Evolutionary conservation across 164 flowering plant genomes (phyloP).

Genomic region (Liriodendron chinense): DNA sequence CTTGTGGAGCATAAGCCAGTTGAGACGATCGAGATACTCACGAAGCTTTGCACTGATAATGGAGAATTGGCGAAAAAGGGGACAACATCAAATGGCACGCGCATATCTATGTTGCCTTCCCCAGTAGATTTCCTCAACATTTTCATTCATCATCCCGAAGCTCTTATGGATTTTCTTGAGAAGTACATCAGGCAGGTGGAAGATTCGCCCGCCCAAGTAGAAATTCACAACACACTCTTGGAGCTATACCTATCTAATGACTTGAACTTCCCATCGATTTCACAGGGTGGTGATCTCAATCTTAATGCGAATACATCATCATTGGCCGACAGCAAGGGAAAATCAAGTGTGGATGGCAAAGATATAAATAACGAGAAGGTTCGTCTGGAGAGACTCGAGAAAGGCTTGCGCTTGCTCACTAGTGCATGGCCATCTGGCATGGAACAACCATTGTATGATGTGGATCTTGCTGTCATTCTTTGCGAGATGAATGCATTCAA

Average conservation of each 20-base stretch:
- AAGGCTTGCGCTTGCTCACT: slow-evolving; percentile 75
- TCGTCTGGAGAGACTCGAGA: slow-evolving; percentile 49
- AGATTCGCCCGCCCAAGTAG: slow-evolving; percentile 92
- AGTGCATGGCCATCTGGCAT: slow-evolving; percentile 83
- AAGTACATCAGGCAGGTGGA: slow-evolving; percentile 76
- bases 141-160: slow-evolving; percentile 79
- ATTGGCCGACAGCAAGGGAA: slow-evolving; percentile 46
- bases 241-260: slow-evolving; percentile 86
- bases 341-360: slow-evolving; percentile 22
- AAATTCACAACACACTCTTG: slow-evolving; percentile 89
- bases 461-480: slow-evolving; percentile 85
- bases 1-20: slow-evolving; percentile 87
- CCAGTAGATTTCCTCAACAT: slow-evolving; percentile 96
- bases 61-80: slow-evolving; percentile 41
- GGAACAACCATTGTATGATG: slow-evolving; percentile 86
- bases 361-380: slow-evolving; percentile 39
- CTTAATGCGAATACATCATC: slow-evolving; percentile 20
- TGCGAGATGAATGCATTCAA: slow-evolving; percentile 92
- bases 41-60: slow-evolving; percentile 89
- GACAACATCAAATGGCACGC: slow-evolving; percentile 43
- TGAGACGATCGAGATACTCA: slow-evolving; percentile 84
- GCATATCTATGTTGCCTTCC: slow-evolving; percentile 80
- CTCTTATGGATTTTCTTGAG: slow-evolving; percentile 94
- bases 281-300: slow-evolving; percentile 38
- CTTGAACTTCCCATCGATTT: slow-evolving; percentile 66